Evolutionary conservation across 2,329 filamentous ascomycete genomes (phyloP), one percentile per base, ranked within the genome.

Genomic region (Pseudogymnoascus sp.): DNA sequence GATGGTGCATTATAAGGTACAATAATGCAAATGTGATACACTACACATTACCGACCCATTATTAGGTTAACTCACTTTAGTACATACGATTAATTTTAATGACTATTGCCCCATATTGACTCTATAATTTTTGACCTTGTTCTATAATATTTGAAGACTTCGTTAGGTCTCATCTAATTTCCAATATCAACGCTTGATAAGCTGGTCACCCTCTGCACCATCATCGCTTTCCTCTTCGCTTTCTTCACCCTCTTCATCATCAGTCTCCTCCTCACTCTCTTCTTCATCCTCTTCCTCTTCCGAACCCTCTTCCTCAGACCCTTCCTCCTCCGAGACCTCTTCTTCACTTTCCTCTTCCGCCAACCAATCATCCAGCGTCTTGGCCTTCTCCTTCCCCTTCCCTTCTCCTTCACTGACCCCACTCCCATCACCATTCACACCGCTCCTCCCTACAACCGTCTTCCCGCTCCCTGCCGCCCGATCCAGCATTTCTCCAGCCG

Each of bases 351-450:
- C 84, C 46, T 85, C 86, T 71, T 91, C 89, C 4, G 88, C 91
- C 63, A 97, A 79, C 93, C 95, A 97, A 73, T 96, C 91, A 77
- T 97, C 92, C 66, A 99, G 77, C 19, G 88, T 91, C 82, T 96
- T 96, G 37, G 85, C 85, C 60, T 71, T 74, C 68, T 72, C 65
- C 29, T 70, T 68, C 35, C 64, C 66, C 62, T 60, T 71, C 61
- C 65, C 73, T 35, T 96, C 42, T 85, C 85, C 61, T 70, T 74
- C 68, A 72, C 66, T 29, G 69, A 68, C 33, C 63, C 66, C 62
- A 60, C 70, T 61, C 65, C 73, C 65, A 60, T 68, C 69, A 0
- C 78, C 83, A 70, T 87, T 87, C 13, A 77, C 75, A 17, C 59
- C 38, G 6, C 69, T 77, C 83, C 40, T 73, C 75, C 7, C 75